These are phyloP conservation scores for Malus asiatica DNA, from an alignment of 306 rosid species.

Conservation along the genomic window DNA sequence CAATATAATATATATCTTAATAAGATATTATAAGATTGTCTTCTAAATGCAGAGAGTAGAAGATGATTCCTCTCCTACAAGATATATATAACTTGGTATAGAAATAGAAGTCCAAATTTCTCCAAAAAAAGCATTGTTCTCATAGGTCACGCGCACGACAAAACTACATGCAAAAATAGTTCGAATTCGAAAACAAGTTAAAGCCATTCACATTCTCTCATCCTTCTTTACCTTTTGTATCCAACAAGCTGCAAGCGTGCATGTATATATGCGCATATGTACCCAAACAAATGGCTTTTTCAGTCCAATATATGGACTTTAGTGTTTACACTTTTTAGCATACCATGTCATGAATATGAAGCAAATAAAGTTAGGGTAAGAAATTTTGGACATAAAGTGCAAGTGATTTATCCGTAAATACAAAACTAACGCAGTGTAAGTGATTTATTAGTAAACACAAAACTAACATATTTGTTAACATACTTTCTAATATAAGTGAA, in stretches of 20 bases:
- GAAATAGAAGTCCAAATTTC: background rate
- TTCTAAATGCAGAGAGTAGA: background rate
- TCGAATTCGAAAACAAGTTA: background rate
- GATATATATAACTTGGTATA: background rate
- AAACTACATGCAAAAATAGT: background rate
- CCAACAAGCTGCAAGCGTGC: background rate
- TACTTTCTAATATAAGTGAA: too few species aligned
- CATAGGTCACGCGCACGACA: constrained; percentile 2
- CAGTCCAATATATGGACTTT: background rate
- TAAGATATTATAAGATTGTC: background rate
- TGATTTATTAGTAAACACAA: too few species aligned
- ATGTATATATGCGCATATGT: background rate
- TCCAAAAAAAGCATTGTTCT: background rate
- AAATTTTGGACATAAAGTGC: background rate
- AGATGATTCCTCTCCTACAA: background rate
- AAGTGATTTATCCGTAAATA: too few species aligned
- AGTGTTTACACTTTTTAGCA: background rate
- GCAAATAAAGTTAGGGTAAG: background rate
- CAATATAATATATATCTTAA: too few species aligned
- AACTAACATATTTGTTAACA: background rate
- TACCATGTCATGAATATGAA: background rate
- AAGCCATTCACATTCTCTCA: background rate
- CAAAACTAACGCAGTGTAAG: too few species aligned
- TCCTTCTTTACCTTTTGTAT: background rate
- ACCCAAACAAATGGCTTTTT: background rate